phyloP scores from a whole-genome alignment of 441 rosid genomes.

The Corymbia calophylla region DNA sequence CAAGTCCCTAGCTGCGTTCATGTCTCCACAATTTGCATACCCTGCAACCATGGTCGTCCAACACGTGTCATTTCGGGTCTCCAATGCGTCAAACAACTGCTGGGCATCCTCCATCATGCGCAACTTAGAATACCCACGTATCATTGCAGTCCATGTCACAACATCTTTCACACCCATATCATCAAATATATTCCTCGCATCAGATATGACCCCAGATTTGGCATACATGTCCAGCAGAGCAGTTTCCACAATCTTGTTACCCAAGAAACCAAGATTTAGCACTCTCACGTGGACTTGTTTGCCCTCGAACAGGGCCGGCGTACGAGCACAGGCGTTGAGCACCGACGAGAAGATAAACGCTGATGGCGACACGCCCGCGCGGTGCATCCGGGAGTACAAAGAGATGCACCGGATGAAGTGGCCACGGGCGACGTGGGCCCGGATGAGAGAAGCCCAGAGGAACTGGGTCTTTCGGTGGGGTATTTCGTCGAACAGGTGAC shows the following conservation, averaged over 20 bases:
- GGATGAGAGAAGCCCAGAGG: slow-evolving; percentile 43
- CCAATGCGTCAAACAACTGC: slow-evolving; percentile 15
- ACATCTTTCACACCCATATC: slow-evolving; percentile 34
- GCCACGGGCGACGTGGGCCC: slow-evolving; percentile 23
- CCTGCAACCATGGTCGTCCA: slow-evolving; percentile 43
- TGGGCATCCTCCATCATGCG: slow-evolving; percentile 18
- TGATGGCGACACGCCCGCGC: slow-evolving; percentile 18
- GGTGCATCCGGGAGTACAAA: slow-evolving; percentile 29
- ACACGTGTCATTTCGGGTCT: slow-evolving; percentile 19
- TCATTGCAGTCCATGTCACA: slow-evolving; percentile 44
- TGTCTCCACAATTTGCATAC: slow-evolving; percentile 37
- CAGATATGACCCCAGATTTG: slow-evolving; percentile 25
- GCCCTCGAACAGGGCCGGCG: slow-evolving; percentile 25
- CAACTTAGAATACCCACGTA: slow-evolving; percentile 34
- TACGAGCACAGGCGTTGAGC: slow-evolving; percentile 46
- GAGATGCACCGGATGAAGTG: slow-evolving; percentile 26
- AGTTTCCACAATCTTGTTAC: slow-evolving; percentile 31
- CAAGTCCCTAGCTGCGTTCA: slow-evolving; percentile 30
- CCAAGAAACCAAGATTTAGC: slow-evolving; percentile 27
- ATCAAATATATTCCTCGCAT: slow-evolving; percentile 32
- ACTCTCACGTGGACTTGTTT: slow-evolving; percentile 35
- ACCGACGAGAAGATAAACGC: slow-evolving; percentile 50
- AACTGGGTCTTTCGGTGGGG: slow-evolving; percentile 24
- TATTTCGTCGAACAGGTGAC: slow-evolving; percentile 42
- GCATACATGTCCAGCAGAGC: slow-evolving; percentile 41